A percentile compares a stretch with the other conserved stretches of the same genome.
These are phyloP conservation scores for Chlorella sp. DNA, from an alignment of 139 green algal species.

Conservation along the genomic window DNA sequence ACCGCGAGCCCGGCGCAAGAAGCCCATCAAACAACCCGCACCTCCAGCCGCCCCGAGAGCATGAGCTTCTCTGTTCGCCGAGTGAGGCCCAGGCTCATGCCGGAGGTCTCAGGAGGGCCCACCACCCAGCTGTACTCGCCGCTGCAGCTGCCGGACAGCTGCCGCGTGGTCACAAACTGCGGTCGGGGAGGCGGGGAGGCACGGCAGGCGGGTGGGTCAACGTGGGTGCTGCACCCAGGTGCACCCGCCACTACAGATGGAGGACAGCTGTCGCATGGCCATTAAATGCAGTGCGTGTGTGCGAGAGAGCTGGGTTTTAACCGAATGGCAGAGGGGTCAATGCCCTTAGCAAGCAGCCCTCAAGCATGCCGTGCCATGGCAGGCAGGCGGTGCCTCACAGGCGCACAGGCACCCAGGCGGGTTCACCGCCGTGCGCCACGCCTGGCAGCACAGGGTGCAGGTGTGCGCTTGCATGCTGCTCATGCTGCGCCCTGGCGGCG, in stretches of 20 bases:
- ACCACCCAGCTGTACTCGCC: conserved; percentile 53
- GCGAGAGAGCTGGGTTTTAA: too few relatives aligned
- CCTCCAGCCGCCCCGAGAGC: conserved; percentile 41
- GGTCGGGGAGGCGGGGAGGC: background rate
- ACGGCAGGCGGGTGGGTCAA: background rate
- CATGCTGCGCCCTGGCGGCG: too few relatives aligned
- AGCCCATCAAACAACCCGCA: background rate
- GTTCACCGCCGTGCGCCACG: too few relatives aligned
- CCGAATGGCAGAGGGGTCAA: background rate
- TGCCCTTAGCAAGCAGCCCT: background rate
- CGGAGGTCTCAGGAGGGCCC: conserved; percentile 13
- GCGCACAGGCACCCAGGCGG: too few relatives aligned
- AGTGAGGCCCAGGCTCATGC: conserved; percentile 42
- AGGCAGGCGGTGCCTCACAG: too few relatives aligned
- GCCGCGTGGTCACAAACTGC: conserved; percentile 39
- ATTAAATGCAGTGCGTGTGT: too few relatives aligned
- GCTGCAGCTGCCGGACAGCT: conserved; percentile 29
- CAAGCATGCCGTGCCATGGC: too few relatives aligned
- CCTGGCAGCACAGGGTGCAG: too few relatives aligned
- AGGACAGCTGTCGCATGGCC: background rate
- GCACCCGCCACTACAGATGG: background rate
- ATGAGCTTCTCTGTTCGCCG: conserved; percentile 28
- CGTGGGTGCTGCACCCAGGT: background rate
- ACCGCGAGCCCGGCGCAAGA: too few relatives aligned
- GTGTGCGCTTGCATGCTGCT: too few relatives aligned